Percentiles rank a stretch among this genome's conserved stretches.
phyloP scores from a whole-genome alignment of 306 rosid genomes.

The Cicer cuneatum region DNA sequence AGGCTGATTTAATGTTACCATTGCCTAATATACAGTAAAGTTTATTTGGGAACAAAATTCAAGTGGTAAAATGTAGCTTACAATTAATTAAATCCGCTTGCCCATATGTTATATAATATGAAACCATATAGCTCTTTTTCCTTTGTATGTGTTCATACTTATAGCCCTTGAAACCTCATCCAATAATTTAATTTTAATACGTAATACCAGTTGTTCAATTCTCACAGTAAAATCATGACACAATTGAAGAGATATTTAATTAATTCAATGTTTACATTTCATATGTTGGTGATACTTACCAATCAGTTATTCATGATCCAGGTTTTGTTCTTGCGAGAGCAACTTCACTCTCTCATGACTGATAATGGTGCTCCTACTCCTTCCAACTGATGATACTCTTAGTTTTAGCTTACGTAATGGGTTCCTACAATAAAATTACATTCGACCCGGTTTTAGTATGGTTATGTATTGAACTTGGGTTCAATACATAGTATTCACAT shows the following conservation, averaged over 20 bases:
- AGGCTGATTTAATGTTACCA: not conserved
- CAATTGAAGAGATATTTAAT: not conserved
- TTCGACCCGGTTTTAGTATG: slow-evolving; percentile 9
- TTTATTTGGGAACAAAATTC: not conserved
- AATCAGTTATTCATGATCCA: slow-evolving; percentile 45
- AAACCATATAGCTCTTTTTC: not conserved
- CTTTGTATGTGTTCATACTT: not conserved
- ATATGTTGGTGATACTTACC: slow-evolving; percentile 15
- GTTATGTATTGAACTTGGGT: slow-evolving; percentile 21
- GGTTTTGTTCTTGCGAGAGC: slow-evolving; percentile 75
- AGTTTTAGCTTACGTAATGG: slow-evolving; percentile 17
- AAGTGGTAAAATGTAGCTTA: slow-evolving; percentile 19
- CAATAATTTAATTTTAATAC: slow-evolving; percentile 1
- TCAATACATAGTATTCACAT: slow-evolving; percentile 28
- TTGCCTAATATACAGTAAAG: not conserved
- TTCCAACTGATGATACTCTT: slow-evolving; percentile 31
- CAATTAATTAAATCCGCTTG: not conserved
- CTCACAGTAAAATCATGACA: slow-evolving; percentile 5
- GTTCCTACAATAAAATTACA: not conserved
- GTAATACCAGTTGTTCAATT: slow-evolving; percentile 4
- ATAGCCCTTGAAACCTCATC: slow-evolving; percentile 30
- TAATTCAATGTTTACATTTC: slow-evolving; percentile 3
- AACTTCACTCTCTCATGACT: slow-evolving; percentile 68
- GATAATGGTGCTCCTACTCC: slow-evolving; percentile 55
- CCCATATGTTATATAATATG: not conserved